Evolutionary conservation across 768 basidiomycete species (phyloP), one percentile per base, ranked within the genome.

Genomic region (Tubosaeta sp.): DNA sequence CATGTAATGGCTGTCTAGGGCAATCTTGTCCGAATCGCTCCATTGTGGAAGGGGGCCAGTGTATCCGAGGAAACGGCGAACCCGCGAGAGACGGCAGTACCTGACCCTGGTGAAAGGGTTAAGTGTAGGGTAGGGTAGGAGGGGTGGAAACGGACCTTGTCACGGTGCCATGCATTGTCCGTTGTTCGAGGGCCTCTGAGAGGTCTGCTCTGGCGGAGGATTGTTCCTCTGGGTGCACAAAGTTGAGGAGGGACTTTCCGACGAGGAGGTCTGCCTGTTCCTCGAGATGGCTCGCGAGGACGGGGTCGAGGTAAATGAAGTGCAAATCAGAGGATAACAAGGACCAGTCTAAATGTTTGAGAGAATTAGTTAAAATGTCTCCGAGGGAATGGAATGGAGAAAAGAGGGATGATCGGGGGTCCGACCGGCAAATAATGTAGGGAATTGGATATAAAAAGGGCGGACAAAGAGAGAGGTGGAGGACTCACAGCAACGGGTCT

Each of bases 181-280:
- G 80, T 60, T 80, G 82, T 48, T 87, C 78, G 51, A 92, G 76
- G 14, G 90, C 88, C 46, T 81, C 78, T 48, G 83, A 79, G 37
- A 93, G 76, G 72, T 93, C 91, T 11, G 78, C 72, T 59, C 80
- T 79, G 5, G 91, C 91, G 10, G 85, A 85, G 0, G 78, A 75
- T 59, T 86, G 82, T 61, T 93, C 91, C 56, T 91, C 89, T 54
- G 91, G 91, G 64, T 93, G 91, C 33, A 93, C 85, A 65, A 89
- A 93, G 37, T 75, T 74, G 51, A 92, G 74, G 42, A 93, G 78
- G 16, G 83, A 82, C 64, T 80, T 82, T 57, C 85, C 87, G 53
- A 88, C 72, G 60, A 93, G 78, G 29, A 72, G 64, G n/a, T 79
- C 74, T 0, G 88, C 84, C 67, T 92, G 83, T 47, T 81, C 77